A percentile compares a stretch with the other conserved stretches of the same genome.
Conservation (phyloP, 164 flowering plant species). For the Tetracentron sinense region DNA sequence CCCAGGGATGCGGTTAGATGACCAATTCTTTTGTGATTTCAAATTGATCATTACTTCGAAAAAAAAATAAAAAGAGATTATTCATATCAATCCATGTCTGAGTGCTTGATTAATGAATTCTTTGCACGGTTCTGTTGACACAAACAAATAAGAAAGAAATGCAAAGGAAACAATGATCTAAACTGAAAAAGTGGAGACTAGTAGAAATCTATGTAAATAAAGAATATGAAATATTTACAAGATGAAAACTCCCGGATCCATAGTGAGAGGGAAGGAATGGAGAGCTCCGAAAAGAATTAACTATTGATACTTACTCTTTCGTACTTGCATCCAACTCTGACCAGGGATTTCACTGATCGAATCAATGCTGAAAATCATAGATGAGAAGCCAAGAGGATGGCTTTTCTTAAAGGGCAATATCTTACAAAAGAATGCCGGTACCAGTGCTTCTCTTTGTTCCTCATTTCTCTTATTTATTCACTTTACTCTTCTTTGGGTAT, state of each 20-base stretch:
- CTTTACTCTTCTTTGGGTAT: conserved; percentile 4
- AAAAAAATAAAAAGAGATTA: too few relatives aligned
- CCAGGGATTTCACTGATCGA: conserved; percentile 4
- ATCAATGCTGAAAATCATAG: too few relatives aligned
- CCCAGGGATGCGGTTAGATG: too few relatives aligned
- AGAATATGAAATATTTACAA: too few relatives aligned
- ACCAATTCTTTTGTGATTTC: too few relatives aligned
- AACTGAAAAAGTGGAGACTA: background rate
- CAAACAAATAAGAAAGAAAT: background rate
- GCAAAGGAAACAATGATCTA: background rate
- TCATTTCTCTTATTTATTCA: conserved; percentile 6
- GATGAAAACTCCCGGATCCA: background rate
- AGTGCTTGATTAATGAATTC: too few relatives aligned
- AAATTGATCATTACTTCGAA: too few relatives aligned
- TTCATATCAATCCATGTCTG: too few relatives aligned
- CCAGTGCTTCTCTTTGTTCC: conserved; percentile 7
- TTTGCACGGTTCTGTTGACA: too few relatives aligned
- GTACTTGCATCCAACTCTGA: conserved; percentile 11
- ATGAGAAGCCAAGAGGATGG: too few relatives aligned
- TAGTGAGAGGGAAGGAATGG: background rate
- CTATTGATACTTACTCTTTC: conserved; percentile 14
- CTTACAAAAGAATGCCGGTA: conserved; percentile 19
- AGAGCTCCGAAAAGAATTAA: conserved; percentile 26
- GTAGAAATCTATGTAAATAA: background rate
- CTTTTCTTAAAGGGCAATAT: conserved; percentile 7